These are phyloP conservation scores for Adansonia gregorii DNA, from an alignment of 441 rosid genomes.

Conservation along the genomic window DNA sequence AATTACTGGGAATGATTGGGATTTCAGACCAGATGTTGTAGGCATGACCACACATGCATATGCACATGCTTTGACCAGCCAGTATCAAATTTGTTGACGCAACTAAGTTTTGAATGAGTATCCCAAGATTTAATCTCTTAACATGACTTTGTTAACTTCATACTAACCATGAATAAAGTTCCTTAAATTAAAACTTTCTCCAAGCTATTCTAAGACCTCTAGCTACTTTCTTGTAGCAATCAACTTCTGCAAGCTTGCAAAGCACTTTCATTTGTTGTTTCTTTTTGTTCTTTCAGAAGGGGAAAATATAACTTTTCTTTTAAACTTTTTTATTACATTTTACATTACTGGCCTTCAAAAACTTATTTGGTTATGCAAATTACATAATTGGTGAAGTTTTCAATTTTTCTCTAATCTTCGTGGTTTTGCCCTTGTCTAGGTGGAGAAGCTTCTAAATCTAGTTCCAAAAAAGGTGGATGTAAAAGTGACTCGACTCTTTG, in stretches of 20 bases:
- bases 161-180: neutral
- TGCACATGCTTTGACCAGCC: neutral
- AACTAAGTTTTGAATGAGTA: neutral
- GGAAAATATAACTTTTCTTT: neutral
- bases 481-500: constrained; percentile 59
- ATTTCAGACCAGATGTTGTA: neutral
- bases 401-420: neutral
- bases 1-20: neutral
- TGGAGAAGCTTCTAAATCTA: constrained; percentile 49
- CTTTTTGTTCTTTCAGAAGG: neutral
- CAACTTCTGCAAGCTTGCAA: neutral
- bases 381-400: neutral
- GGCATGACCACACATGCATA: neutral
- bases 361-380: neutral
- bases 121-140: neutral
- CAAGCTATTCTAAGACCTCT: neutral
- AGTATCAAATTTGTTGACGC: neutral
- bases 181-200: neutral
- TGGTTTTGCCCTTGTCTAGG: constrained; percentile 43
- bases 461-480: constrained; percentile 48
- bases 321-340: neutral
- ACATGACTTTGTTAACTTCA: neutral
- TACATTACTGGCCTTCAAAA: neutral
- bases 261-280: neutral
- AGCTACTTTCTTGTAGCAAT: neutral